Base-by-base conservation (phyloP, 139 green algal genomes). In the Chlorella sp. region DNA sequence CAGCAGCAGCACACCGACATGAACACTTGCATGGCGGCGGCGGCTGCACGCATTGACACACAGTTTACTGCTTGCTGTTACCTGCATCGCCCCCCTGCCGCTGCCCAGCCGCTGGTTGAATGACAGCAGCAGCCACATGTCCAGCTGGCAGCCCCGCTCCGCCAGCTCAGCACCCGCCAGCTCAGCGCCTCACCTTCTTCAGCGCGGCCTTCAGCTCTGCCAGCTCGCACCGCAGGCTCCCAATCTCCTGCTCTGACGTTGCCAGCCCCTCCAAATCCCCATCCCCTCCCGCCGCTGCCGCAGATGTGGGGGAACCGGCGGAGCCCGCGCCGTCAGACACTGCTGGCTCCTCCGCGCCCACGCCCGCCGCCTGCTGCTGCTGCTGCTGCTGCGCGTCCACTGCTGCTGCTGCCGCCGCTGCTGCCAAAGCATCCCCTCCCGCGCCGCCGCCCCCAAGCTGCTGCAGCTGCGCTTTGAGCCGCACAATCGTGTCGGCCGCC, bases 221-320 rank as follows among this genome's bases (percentile, higher is more conserved):
- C 73, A 93, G 61, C 89, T 93, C 91, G 5, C 53, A 42, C 4
- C 83, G 39, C 60, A 93, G 82, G n/a, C 76, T 30, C 87, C 76
- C 37, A 53, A 93, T 91, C 42, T 93, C 87, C 81, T 91, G 82
- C 60, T 93, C 91, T 26, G 75, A 85, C 22, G 87, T 91, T 34
- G 36, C 34, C 32, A 93, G 75, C 3, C 86, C 75, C 24, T 78
- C 75, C 75, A 89, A 4, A 36, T 89, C 86, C 7, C 53, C 24
- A 28, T 82, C 85, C 3, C 26, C n/a, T 0, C 22, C 85, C 3
- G 48, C 61, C 22, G 30, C 61, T n/a, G 39, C 73, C 32, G 77
- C 57, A 0, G 48, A 28, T 76, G 34, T 57, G 48, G 48, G 48
- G 7, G 48, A 57, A 16, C 7, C 34, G 14, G 11, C 26, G 2